Conservation (phyloP, 768 basidiomycete species). For the Hygrophorus pudorinus region DNA sequence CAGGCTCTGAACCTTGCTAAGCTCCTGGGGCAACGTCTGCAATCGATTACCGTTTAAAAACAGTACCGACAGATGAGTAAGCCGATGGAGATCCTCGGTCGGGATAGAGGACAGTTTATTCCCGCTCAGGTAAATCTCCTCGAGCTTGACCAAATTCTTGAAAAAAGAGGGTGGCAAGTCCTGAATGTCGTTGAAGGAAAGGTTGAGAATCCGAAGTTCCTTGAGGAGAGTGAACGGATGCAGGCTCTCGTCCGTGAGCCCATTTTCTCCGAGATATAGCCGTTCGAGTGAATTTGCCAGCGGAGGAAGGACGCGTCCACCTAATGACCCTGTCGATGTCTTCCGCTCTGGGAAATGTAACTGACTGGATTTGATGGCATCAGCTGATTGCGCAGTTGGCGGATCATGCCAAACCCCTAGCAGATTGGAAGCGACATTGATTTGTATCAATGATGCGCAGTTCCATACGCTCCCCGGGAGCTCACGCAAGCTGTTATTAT, state of each 20-base stretch:
- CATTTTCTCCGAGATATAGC: slow-evolving; percentile 88
- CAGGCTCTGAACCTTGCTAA: slow-evolving; percentile 73
- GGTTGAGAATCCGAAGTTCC: slow-evolving; percentile 74
- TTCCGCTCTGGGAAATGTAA: slow-evolving; percentile 28
- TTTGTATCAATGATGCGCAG: slow-evolving; percentile 55
- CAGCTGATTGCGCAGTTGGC: slow-evolving; percentile 17
- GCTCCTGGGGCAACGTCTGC: slow-evolving; percentile 84
- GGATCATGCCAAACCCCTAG: slow-evolving; percentile 66
- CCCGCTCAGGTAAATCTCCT: slow-evolving; percentile 91
- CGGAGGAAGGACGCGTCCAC: slow-evolving; percentile 33
- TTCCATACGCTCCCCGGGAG: slow-evolving; percentile 77
- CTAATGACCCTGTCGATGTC: slow-evolving; percentile 24
- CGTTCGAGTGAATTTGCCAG: slow-evolving; percentile 64
- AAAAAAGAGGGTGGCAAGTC: slow-evolving; percentile 78
- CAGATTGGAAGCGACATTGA: slow-evolving; percentile 88
- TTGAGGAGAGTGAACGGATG: slow-evolving; percentile 65
- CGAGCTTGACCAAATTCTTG: slow-evolving; percentile 54
- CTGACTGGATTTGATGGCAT: background rate
- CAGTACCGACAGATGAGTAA: slow-evolving; percentile 60
- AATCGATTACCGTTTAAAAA: slow-evolving; percentile 93
- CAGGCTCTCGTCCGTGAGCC: slow-evolving; percentile 69
- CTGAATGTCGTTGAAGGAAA: slow-evolving; percentile 92
- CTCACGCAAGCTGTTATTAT: slow-evolving; percentile 80
- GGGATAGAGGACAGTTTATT: slow-evolving; percentile 88
- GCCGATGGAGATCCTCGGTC: slow-evolving; percentile 72